These are phyloP conservation scores for Casuarina glauca DNA, from an alignment of 306 rosid species.

Conservation along the genomic window DNA sequence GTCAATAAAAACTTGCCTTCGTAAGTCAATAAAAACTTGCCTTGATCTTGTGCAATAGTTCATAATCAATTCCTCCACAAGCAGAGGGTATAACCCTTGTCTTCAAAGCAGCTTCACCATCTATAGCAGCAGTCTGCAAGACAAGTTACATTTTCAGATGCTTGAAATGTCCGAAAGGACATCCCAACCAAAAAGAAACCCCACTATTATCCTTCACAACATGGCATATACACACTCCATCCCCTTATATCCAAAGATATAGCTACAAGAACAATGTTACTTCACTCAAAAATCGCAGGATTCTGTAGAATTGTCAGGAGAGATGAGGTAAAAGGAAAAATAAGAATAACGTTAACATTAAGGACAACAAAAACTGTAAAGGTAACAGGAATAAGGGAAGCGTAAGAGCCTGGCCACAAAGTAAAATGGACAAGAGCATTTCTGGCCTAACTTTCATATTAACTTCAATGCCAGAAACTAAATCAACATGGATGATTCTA, in stretches of 20 bases:
- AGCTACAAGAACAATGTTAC: neutral
- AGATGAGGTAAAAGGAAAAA: neutral
- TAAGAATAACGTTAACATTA: neutral
- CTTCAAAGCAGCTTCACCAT: constrained; percentile 97
- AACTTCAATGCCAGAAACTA: neutral
- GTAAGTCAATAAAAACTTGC: constrained; percentile 39
- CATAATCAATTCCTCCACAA: constrained; percentile 86
- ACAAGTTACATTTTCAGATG: constrained; percentile 34
- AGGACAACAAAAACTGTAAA: neutral
- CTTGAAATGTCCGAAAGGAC: constrained; percentile 26
- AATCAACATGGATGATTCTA: neutral
- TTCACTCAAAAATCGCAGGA: neutral
- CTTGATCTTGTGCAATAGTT: constrained; percentile 93
- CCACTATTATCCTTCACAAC: neutral
- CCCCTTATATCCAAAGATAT: neutral
- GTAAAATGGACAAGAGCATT: neutral
- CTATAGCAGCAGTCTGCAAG: constrained; percentile 87
- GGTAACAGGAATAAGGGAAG: too few relatives aligned
- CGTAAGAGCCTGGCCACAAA: neutral
- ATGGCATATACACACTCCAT: neutral
- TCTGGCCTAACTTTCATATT: neutral
- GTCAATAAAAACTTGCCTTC: too few relatives aligned
- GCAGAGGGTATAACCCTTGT: constrained; percentile 89
- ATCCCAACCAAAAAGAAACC: constrained; percentile 4
- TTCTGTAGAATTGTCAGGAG: neutral